Evolutionary conservation across 1,284 basidiomycete species (phyloP), one percentile per base, ranked within the genome.

Genomic region (Rhodotorula sp.): DNA sequence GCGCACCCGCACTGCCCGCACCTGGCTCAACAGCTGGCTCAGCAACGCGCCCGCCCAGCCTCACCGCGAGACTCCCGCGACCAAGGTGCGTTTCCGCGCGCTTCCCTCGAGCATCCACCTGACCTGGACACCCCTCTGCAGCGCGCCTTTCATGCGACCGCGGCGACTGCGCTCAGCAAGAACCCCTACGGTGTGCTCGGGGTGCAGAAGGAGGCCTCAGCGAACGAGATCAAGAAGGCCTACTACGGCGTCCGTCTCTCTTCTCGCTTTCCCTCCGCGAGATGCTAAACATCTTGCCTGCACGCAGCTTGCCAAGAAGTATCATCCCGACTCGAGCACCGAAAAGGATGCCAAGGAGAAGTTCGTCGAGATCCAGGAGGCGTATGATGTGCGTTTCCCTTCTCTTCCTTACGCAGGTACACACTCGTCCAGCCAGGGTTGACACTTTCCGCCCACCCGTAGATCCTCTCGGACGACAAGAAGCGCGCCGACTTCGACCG

Each of bases 261-360:
- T 37, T 50, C 58, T 71, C 37, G 41, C 67, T 58, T 51, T 48
- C 64, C 37, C 15, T 3, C 13, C n/a, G 36, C 15, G 10, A 21
- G 37, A n/a, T 29, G 36, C 25, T 39, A 13, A 10, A 57, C 44
- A 8, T 27, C 25, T 44, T 66, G 10, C 15, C 17, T 22, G 29
- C 54, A 15, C 8, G 48, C 79, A 97, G 92, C 90, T 99, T 75
- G 97, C 97, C 41, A 91, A 97, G 73, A 97, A 98, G 85, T 97
- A 90, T 80, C 97, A 99, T 83, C 97, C 97, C 0, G 97, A 99
- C 80, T 94, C 94, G 32, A 97, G 94, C 83, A 92, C 94, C 71
- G 94, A 97, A 81, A 90, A 91, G 78, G 86, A 86, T 61, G 93
- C 96, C 0, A 91, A 93, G 79, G 92, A 93, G 74, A 92, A 92